Conservation (phyloP, 1,284 basidiomycete species). For the Pseudomicrostroma phylloplanum region DNA sequence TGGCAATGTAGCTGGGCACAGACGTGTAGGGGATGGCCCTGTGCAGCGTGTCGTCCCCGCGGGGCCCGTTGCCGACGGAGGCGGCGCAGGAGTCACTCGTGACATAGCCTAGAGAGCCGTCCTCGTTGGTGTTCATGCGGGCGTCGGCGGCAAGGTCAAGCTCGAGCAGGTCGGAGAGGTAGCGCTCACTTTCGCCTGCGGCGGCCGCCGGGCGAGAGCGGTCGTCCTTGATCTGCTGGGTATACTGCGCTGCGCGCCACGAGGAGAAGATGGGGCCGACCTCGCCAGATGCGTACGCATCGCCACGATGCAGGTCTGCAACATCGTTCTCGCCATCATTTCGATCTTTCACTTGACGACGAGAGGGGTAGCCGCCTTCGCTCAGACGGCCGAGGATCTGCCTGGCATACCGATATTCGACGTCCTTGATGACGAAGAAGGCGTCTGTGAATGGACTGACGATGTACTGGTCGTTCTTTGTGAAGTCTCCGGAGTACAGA, state of each 20-base stretch:
- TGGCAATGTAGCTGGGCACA: conserved; percentile 45
- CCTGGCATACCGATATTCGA: conserved; percentile 34
- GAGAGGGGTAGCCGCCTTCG: conserved; percentile 22
- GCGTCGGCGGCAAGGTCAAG: conserved; percentile 23
- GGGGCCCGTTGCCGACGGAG: background rate
- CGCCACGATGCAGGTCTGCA: conserved; percentile 14
- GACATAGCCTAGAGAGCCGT: conserved; percentile 43
- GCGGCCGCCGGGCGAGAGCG: background rate
- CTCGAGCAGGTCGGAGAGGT: conserved; percentile 15
- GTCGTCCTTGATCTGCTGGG: background rate
- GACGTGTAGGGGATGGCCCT: conserved; percentile 23
- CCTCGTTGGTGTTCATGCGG: conserved; percentile 21
- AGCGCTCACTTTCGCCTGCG: conserved; percentile 8
- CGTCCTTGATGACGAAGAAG: conserved; percentile 41
- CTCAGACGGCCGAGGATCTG: conserved; percentile 29
- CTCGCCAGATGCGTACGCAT: conserved; percentile 16
- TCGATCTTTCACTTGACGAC: background rate
- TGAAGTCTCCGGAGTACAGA: conserved; percentile 40
- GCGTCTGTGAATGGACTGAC: conserved; percentile 42
- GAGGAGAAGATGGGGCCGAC: conserved; percentile 14
- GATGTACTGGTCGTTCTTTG: conserved; percentile 43
- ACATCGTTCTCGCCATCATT: conserved; percentile 21
- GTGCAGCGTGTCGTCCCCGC: conserved; percentile 43
- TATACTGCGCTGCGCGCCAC: conserved; percentile 11
- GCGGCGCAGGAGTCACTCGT: conserved; percentile 39